phyloP scores from a whole-genome alignment of 2,329 filamentous ascomycete genomes.

The Pseudogymnoascus sp. region DNA sequence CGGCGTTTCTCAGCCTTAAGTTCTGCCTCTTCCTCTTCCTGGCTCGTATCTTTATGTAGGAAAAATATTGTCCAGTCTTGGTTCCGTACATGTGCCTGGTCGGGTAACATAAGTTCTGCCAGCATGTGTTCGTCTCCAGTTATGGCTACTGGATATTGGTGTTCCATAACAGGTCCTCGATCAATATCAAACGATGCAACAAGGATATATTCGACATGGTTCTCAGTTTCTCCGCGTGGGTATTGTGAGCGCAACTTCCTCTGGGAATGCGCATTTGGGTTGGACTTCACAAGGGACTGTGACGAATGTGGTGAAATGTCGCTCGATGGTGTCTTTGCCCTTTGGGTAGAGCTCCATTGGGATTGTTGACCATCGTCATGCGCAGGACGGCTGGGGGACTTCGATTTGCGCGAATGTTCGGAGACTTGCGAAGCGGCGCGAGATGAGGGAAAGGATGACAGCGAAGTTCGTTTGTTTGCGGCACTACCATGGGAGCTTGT shows the following conservation, averaged over 20 bases:
- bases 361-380: constrained; percentile 48
- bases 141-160: constrained; percentile 91
- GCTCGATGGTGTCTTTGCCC: constrained; percentile 52
- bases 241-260: constrained; percentile 65
- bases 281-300: constrained; percentile 43
- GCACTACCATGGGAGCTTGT: constrained; percentile 27
- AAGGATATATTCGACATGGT: constrained; percentile 97
- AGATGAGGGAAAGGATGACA: constrained; percentile 54
- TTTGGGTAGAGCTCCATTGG: constrained; percentile 49
- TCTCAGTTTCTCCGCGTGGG: constrained; percentile 64
- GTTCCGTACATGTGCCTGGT: constrained; percentile 87
- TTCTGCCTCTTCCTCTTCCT: constrained; percentile 72
- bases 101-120: constrained; percentile 94
- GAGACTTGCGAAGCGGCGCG: constrained; percentile 52
- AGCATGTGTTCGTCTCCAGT: constrained; percentile 97
- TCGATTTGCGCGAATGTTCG: constrained; percentile 40
- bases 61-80: constrained; percentile 99
- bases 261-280: constrained; percentile 42
- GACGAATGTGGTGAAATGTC: constrained; percentile 53
- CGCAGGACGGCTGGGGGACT: constrained; percentile 42
- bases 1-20: constrained; percentile 46
- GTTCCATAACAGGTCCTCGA: constrained; percentile 92
- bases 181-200: constrained; percentile 98
- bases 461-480: constrained; percentile 43
- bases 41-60: constrained; percentile 85